A percentile compares a stretch with the other conserved stretches of the same genome.
Evolutionary conservation across 495 filamentous ascomycete genomes (phyloP).

Genomic region (Platismatia glauca): DNA sequence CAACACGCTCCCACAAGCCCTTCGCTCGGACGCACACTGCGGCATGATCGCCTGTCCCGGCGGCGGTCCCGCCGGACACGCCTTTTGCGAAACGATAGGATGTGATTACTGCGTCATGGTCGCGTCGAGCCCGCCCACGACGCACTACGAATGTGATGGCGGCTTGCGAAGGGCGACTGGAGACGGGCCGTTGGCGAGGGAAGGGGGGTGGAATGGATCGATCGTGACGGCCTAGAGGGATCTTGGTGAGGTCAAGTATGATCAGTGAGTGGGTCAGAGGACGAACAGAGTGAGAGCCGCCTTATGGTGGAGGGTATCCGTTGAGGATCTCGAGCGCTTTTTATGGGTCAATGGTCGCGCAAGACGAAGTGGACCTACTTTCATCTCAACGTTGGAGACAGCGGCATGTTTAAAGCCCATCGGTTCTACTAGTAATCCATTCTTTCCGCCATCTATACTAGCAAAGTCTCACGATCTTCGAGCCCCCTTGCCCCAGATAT

Average conservation of each 20-base stretch:
- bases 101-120: slow-evolving; percentile 17
- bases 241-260: background rate
- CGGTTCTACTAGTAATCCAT: background rate
- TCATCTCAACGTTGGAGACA: background rate
- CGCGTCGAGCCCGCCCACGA: background rate
- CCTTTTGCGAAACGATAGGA: slow-evolving; percentile 4
- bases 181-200: background rate
- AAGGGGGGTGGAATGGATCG: background rate
- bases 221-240: background rate
- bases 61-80: slow-evolving; percentile 1
- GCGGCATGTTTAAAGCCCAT: background rate
- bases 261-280: background rate
- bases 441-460: background rate
- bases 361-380: background rate
- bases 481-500: background rate
- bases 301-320: background rate
- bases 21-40: slow-evolving; percentile 37
- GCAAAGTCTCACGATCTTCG: background rate
- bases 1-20: background rate
- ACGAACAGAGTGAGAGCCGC: background rate
- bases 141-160: slow-evolving; percentile 15
- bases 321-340: background rate
- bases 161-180: background rate
- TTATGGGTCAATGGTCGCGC: background rate
- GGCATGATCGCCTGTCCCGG: slow-evolving; percentile 37